Conservation (phyloP, 1,139 yeast species). For the Lodderomyces beijingensis region DNA sequence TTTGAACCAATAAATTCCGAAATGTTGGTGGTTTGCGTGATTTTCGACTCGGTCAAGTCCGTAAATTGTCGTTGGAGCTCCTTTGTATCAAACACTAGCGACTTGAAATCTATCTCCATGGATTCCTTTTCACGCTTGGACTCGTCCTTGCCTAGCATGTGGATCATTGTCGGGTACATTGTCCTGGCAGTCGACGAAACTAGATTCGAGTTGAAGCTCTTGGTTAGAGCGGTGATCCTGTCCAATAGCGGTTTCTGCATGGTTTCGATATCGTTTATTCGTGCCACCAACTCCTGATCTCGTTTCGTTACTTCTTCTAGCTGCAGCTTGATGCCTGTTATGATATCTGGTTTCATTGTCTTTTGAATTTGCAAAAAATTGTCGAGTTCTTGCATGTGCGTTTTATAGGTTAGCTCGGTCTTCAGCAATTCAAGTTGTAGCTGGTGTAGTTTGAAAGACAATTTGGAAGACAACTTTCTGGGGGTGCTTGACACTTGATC, state of each 20-base stretch:
- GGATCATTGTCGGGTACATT: constrained; percentile 4
- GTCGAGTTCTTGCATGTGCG: constrained; percentile 22
- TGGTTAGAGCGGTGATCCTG: constrained; percentile 26
- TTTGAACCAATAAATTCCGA: constrained; percentile 6
- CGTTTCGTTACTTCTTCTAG: constrained; percentile 18
- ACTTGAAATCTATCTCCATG: constrained; percentile 15
- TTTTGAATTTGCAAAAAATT: constrained; percentile 15
- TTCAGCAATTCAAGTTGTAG: constrained; percentile 26
- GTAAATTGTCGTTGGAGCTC: constrained; percentile 13
- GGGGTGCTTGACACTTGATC: constrained; percentile 10
- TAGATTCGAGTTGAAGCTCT: constrained; percentile 21
- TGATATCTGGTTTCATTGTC: constrained; percentile 16
- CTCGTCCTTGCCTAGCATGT: constrained; percentile 1
- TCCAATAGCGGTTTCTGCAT: constrained; percentile 37
- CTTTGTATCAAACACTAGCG: constrained; percentile 19
- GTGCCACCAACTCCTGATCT: constrained; percentile 17
- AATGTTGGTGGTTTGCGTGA: constrained; percentile 3
- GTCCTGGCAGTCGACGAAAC: constrained; percentile 8
- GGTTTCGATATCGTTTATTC: constrained; percentile 24
- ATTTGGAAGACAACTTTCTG: constrained; percentile 1
- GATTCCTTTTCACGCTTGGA: constrained; percentile 3
- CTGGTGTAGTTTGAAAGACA: constrained; percentile 17
- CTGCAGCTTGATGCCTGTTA: constrained; percentile 13
- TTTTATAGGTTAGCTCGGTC: constrained; percentile 21
- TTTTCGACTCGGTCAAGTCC: constrained; percentile 19